Evolutionary conservation across 805 yeast species (phyloP).

Genomic region (Saturnispora silvae): DNA sequence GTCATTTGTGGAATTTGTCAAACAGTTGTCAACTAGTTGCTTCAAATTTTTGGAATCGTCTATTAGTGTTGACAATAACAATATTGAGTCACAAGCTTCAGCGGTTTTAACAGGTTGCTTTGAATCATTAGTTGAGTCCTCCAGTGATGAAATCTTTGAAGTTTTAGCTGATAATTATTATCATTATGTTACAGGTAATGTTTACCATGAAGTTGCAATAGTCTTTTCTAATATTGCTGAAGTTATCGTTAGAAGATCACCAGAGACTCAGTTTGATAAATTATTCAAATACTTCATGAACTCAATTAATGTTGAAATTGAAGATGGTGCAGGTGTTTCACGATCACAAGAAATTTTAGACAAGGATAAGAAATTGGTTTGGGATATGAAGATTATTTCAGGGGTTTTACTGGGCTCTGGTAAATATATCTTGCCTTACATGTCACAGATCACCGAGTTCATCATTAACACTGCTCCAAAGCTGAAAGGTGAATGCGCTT

Average conservation of each 20-base stretch:
- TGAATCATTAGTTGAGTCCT: conserved; percentile 44
- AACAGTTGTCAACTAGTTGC: conserved; percentile 44
- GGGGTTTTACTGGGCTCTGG: conserved; percentile 65
- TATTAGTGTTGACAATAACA: conserved; percentile 47
- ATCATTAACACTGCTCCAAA: conserved; percentile 34
- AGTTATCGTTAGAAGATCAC: conserved; percentile 56
- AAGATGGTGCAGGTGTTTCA: conserved; percentile 71
- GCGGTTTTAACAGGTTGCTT: conserved; percentile 28
- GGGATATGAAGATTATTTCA: conserved; percentile 60
- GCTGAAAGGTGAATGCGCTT: conserved; percentile 50
- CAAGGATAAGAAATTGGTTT: conserved; percentile 66
- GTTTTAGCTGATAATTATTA: conserved; percentile 37
- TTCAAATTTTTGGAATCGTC: conserved; percentile 58
- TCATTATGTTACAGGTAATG: conserved; percentile 50
- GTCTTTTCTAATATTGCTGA: conserved; percentile 66
- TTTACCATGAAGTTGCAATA: conserved; percentile 50
- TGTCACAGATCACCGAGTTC: conserved; percentile 37
- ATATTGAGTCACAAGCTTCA: conserved; percentile 40
- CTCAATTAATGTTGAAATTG: conserved; percentile 57
- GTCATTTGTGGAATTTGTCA: conserved; percentile 51
- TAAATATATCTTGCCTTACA: conserved; percentile 32
- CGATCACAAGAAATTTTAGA: conserved; percentile 58
- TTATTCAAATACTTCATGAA: conserved; percentile 36
- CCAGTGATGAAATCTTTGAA: conserved; percentile 45
- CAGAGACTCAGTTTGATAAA: conserved; percentile 34